A percentile compares a stretch with the other conserved stretches of the same genome.
Conservation (phyloP, 1,284 basidiomycete species). For the Fistulinella cinereoalba region DNA sequence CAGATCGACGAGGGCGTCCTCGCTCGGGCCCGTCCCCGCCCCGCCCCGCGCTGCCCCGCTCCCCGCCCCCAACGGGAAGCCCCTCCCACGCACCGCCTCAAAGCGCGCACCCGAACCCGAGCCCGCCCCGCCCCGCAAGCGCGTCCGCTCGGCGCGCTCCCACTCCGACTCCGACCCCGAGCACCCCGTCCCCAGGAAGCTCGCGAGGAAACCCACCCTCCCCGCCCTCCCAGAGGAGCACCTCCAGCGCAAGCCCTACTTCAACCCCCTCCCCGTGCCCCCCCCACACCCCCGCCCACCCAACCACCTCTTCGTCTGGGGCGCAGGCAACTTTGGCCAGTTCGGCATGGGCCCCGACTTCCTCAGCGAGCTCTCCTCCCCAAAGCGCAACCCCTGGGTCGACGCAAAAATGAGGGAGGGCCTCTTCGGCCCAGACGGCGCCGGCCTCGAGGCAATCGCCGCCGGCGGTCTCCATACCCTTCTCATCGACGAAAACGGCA, state of each 20-base stretch:
- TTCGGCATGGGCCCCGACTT: slow-evolving; percentile 78
- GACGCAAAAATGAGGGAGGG: slow-evolving; percentile 60
- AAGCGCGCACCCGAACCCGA: slow-evolving; percentile 40
- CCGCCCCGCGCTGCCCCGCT: slow-evolving; percentile 34
- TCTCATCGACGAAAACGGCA: slow-evolving; percentile 81
- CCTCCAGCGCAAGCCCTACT: slow-evolving; percentile 49
- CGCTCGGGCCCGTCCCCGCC: slow-evolving; percentile 33
- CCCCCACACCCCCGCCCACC: slow-evolving; percentile 52
- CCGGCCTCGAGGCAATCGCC: slow-evolving; percentile 73
- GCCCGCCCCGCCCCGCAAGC: slow-evolving; percentile 41
- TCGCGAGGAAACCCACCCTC: slow-evolving; percentile 37
- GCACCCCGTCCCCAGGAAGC: no score
- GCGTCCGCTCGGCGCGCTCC: slow-evolving; percentile 35
- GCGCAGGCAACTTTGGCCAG: slow-evolving; percentile 85
- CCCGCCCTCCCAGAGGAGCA: slow-evolving; percentile 33
- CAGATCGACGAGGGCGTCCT: slow-evolving; percentile 50
- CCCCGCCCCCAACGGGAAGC: slow-evolving; percentile 24
- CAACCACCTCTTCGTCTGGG: slow-evolving; percentile 78
- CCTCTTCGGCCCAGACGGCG: slow-evolving; percentile 64
- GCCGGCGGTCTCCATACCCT: slow-evolving; percentile 86
- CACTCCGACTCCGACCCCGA: slow-evolving; percentile 33
- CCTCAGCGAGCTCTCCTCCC: slow-evolving; percentile 67
- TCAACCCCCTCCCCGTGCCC: slow-evolving; percentile 58
- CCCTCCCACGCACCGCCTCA: slow-evolving; percentile 18
- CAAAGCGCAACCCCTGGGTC: slow-evolving; percentile 65